Percentiles rank a stretch among this genome's conserved stretches.
These are phyloP conservation scores for Dipteronia sinensis DNA, from an alignment of 345 rosid genomes.

Conservation along the genomic window DNA sequence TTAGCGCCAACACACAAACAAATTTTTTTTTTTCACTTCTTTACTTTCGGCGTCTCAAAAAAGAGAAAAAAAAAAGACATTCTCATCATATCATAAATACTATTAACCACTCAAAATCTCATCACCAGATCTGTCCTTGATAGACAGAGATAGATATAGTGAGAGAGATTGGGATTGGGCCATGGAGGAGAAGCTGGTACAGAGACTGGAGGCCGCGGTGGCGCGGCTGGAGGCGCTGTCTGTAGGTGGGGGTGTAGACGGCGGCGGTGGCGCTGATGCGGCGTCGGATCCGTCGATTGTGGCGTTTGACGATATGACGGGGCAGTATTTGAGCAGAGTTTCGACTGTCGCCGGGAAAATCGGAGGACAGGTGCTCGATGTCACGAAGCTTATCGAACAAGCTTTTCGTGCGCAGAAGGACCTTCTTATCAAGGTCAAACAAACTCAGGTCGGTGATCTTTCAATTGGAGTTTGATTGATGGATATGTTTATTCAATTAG, in stretches of 20 bases:
- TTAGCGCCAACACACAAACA: conserved; percentile 19
- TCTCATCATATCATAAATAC: conserved; percentile 11
- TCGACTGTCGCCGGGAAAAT: conserved; percentile 76
- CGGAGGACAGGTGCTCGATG: conserved; percentile 83
- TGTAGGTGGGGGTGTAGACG: conserved; percentile 26
- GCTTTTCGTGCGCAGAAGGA: conserved; percentile 70
- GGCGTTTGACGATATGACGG: conserved; percentile 76
- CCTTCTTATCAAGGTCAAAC: conserved; percentile 70
- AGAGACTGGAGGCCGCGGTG: conserved; percentile 84
- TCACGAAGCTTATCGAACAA: conserved; percentile 61
- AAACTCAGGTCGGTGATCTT: conserved; percentile 50
- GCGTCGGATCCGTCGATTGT: conserved; percentile 69
- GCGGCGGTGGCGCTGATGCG: conserved; percentile 18
- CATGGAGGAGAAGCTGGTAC: conserved; percentile 80
- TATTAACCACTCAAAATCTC: neutral
- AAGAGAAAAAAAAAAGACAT: neutral
- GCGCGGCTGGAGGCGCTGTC: conserved; percentile 71
- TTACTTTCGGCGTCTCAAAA: conserved; percentile 21
- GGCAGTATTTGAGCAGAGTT: conserved; percentile 58
- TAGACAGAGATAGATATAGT: conserved; percentile 4
- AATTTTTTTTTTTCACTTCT: neutral
- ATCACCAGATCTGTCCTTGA: conserved; percentile 24
- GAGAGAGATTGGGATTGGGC: neutral
- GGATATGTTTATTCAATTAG: neutral
- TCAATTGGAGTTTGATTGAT: neutral